Evolutionary conservation across 2,329 filamentous ascomycete genomes (phyloP).

Genomic region (Celoporthe dispersa): DNA sequence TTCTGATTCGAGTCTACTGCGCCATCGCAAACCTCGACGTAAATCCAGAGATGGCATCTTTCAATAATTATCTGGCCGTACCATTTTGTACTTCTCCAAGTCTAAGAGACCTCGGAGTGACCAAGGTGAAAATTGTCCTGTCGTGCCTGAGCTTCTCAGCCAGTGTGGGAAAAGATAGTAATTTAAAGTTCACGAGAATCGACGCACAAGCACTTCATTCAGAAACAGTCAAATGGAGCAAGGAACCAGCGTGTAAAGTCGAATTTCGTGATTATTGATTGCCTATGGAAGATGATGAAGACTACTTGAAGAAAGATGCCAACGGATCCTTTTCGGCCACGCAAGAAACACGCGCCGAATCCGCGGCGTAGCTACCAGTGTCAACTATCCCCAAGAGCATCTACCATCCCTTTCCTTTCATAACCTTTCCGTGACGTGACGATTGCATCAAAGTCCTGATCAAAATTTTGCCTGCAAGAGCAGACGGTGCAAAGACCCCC

Average conservation of each 20-base stretch:
- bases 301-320: slow-evolving; percentile 22
- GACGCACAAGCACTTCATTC: background rate
- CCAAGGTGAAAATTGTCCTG: background rate
- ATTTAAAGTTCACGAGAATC: background rate
- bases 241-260: background rate
- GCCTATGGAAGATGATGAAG: slow-evolving; percentile 22
- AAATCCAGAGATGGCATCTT: too few relatives aligned
- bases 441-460: background rate
- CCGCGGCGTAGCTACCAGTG: slow-evolving; percentile 15
- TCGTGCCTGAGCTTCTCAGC: background rate
- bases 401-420: slow-evolving; percentile 22
- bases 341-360: slow-evolving; percentile 15
- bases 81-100: too few relatives aligned
- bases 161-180: background rate
- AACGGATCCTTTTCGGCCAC: slow-evolving; percentile 14
- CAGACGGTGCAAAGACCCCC: background rate
- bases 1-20: too few relatives aligned
- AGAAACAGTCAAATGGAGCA: background rate
- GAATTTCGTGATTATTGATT: slow-evolving; percentile 18
- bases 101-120: too few relatives aligned
- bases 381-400: slow-evolving; percentile 9
- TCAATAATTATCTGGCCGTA: too few relatives aligned
- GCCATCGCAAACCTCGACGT: too few relatives aligned
- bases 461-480: background rate
- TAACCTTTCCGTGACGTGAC: slow-evolving; percentile 14